These are phyloP conservation scores for Magnusiomyces ingens DNA, from an alignment of 1,139 yeast species.

Conservation along the genomic window DNA sequence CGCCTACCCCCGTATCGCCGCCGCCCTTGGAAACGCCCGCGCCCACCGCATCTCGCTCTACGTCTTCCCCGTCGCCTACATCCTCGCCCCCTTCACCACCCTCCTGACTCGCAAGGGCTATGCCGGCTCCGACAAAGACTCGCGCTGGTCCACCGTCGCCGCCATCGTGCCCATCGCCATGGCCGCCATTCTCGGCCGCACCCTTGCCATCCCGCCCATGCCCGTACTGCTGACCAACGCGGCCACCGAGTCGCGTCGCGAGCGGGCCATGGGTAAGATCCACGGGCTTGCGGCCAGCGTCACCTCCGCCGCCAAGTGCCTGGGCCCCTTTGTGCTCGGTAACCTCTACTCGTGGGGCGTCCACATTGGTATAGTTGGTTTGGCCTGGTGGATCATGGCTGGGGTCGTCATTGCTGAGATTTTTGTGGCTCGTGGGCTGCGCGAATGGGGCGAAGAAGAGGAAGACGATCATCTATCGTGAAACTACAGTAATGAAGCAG, in stretches of 20 bases:
- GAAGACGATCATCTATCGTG: background rate
- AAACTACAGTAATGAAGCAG: background rate
- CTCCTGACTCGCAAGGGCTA: conserved; percentile 1
- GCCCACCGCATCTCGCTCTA: conserved; percentile 41
- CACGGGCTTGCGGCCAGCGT: conserved; percentile 33
- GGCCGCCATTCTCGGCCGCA: conserved; percentile 23
- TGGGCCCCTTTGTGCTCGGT: conserved; percentile 56
- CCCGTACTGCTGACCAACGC: conserved; percentile 30
- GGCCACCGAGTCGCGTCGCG: conserved; percentile 19
- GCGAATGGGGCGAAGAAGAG: conserved; percentile 27
- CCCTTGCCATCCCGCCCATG: conserved; percentile 31
- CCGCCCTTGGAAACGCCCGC: conserved; percentile 42
- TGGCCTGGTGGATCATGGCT: conserved; percentile 48
- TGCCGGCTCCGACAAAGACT: conserved; percentile 38
- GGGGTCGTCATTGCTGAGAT: conserved; percentile 25
- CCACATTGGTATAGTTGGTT: conserved; percentile 40
- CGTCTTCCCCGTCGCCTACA: conserved; percentile 45
- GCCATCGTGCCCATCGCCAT: conserved; percentile 12
- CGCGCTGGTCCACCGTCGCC: conserved; percentile 2
- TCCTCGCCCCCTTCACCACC: conserved; percentile 41
- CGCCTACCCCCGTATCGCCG: conserved; percentile 50
- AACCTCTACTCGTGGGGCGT: conserved; percentile 41
- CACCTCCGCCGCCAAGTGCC: conserved; percentile 47
- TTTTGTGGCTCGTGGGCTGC: conserved; percentile 22
- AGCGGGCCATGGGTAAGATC: conserved; percentile 27